A percentile compares a stretch with the other conserved stretches of the same genome.
These are phyloP conservation scores for Exophiala alcalophila DNA, from an alignment of 2,329 filamentous ascomycete species.

Conservation along the genomic window DNA sequence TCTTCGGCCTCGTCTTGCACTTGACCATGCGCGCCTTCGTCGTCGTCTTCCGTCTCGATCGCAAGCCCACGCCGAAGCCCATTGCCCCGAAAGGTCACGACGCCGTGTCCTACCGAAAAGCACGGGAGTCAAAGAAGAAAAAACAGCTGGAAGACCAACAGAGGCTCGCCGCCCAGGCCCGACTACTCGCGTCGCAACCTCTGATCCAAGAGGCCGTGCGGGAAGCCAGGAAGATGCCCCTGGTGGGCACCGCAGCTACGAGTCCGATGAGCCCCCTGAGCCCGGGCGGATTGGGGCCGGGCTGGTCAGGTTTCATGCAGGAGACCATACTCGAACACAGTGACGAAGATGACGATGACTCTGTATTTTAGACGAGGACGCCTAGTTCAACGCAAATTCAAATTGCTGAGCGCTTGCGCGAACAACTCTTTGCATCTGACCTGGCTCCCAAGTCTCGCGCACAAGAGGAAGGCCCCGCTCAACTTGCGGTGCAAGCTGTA, in stretches of 20 bases:
- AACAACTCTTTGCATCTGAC: slow-evolving; percentile 83
- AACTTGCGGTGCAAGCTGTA: slow-evolving; percentile 94
- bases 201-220: slow-evolving; percentile 25
- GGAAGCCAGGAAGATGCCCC: slow-evolving; percentile 23
- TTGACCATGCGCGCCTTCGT: slow-evolving; percentile 56
- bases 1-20: slow-evolving; percentile 60
- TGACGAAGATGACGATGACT: slow-evolving; percentile 29
- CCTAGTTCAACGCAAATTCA: slow-evolving; percentile 15
- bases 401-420: slow-evolving; percentile 45
- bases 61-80: slow-evolving; percentile 14
- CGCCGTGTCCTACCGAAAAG: slow-evolving; percentile 30
- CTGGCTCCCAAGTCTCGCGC: slow-evolving; percentile 77
- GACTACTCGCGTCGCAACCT: slow-evolving; percentile 25
- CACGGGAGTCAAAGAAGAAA: slow-evolving; percentile 28
- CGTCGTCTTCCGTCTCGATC: slow-evolving; percentile 40
- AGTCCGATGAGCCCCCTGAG: slow-evolving; percentile 18
- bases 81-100: slow-evolving; percentile 27
- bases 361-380: slow-evolving; percentile 12
- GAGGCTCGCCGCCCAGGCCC: slow-evolving; percentile 21
- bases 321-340: slow-evolving; percentile 30
- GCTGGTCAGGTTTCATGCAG: slow-evolving; percentile 19
- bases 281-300: slow-evolving; percentile 17
- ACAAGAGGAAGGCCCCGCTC: slow-evolving; percentile 90
- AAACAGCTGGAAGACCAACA: slow-evolving; percentile 24
- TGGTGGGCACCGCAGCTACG: slow-evolving; percentile 2